phyloP scores from a whole-genome alignment of 805 yeast genomes.

The Yueomyces sinensis region DNA sequence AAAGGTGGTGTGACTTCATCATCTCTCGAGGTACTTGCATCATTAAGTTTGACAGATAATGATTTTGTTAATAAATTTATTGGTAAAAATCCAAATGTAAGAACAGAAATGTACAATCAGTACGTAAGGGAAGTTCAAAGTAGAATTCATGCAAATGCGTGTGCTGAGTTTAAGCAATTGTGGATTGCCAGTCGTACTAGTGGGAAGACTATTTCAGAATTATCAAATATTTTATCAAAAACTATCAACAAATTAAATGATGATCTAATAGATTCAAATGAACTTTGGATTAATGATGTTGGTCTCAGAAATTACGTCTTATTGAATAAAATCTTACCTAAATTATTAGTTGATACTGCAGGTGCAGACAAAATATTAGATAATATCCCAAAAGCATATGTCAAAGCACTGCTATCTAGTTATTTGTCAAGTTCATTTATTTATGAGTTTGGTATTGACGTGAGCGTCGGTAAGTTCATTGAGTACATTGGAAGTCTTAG shows the following conservation, averaged over 20 bases:
- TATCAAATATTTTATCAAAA: conserved; percentile 72
- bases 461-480: conserved; percentile 68
- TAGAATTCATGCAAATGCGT: conserved; percentile 65
- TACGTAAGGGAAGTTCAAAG: conserved; percentile 78
- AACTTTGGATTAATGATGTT: conserved; percentile 72
- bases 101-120: conserved; percentile 65
- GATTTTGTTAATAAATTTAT: conserved; percentile 67
- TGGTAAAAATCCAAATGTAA: conserved; percentile 29
- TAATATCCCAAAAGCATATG: conserved; percentile 78
- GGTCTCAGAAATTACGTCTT: conserved; percentile 60
- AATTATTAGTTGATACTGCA: conserved; percentile 46
- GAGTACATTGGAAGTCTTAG: conserved; percentile 51
- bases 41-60: conserved; percentile 78
- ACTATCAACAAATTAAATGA: conserved; percentile 79
- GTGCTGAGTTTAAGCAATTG: conserved; percentile 71
- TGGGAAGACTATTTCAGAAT: conserved; percentile 45
- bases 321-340: conserved; percentile 66
- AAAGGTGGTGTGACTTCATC: conserved; percentile 99
- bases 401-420: conserved; percentile 81
- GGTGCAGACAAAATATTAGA: conserved; percentile 55
- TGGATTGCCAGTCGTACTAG: conserved; percentile 64
- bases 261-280: conserved; percentile 68
- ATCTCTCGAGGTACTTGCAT: conserved; percentile 87
- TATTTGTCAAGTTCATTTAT: conserved; percentile 76
- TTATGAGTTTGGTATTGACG: conserved; percentile 60